Evolutionary conservation across 257 asterid genomes (phyloP).

Genomic region (Anisodus tanguticus): DNA sequence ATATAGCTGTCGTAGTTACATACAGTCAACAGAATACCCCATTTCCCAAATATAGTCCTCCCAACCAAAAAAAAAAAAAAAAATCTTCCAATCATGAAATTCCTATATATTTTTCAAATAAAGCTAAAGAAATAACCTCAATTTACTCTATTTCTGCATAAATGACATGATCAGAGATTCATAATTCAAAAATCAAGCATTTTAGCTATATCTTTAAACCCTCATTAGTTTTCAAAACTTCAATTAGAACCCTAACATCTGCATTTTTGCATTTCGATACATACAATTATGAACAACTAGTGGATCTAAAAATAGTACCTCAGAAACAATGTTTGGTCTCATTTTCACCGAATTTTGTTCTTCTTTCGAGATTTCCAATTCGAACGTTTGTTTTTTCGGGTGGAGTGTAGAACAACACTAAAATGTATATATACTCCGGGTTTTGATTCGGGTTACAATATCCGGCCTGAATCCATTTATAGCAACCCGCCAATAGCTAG

Average conservation of each 20-base stretch:
- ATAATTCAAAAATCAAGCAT: constrained; percentile 13
- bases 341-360: constrained; percentile 40
- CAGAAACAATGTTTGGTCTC: constrained; percentile 88
- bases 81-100: not conserved
- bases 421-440: not conserved
- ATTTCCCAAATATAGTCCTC: not conserved
- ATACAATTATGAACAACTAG: not conserved
- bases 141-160: not conserved
- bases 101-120: not conserved
- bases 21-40: not conserved
- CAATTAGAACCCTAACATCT: constrained; percentile 15
- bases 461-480: not conserved
- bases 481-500: not conserved
- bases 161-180: constrained; percentile 1
- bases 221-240: not conserved
- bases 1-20: not conserved
- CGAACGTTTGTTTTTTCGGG: constrained; percentile 31
- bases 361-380: constrained; percentile 46
- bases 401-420: constrained; percentile 24
- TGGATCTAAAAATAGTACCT: constrained; percentile 48
- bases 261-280: not conserved
- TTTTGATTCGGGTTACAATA: constrained; percentile 36
- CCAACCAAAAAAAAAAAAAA: not conserved
- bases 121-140: not conserved
- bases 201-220: not conserved